Conservation (phyloP, 352 stramenopile genomes). For the Phytophthora kernoviae region DNA sequence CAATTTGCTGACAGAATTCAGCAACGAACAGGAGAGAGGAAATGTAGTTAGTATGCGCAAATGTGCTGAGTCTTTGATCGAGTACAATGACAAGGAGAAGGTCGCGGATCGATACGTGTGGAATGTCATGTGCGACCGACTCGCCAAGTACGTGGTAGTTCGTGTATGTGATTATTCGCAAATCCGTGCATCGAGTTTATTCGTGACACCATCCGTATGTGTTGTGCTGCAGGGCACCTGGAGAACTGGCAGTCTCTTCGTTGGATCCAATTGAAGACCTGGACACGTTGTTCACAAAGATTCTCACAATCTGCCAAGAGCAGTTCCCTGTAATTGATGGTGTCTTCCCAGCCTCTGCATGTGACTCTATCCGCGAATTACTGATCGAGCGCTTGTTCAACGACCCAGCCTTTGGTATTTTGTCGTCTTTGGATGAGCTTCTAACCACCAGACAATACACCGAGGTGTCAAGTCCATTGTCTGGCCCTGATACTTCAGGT, state of each 20-base stretch:
- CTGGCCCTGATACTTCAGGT: conserved; percentile 1
- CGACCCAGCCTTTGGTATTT: conserved; percentile 78
- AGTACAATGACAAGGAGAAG: conserved; percentile 86
- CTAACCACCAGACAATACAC: conserved; percentile 43
- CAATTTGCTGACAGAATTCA: conserved; percentile 75
- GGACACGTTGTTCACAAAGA: conserved; percentile 60
- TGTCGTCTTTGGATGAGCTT: conserved; percentile 76
- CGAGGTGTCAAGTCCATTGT: conserved; percentile 8
- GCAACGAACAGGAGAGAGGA: conserved; percentile 64
- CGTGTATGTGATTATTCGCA: not conserved
- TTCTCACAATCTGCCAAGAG: conserved; percentile 65
- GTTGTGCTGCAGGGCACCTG: conserved; percentile 21
- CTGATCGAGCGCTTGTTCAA: conserved; percentile 79
- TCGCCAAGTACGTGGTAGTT: conserved; percentile 45
- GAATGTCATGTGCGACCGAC: conserved; percentile 81
- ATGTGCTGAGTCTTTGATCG: conserved; percentile 73
- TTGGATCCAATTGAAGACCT: conserved; percentile 71
- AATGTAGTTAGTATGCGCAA: conserved; percentile 55
- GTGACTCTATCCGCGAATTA: conserved; percentile 60
- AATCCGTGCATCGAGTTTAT: not conserved
- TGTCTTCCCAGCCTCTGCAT: conserved; percentile 55
- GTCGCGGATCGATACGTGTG: conserved; percentile 83
- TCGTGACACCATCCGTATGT: not conserved
- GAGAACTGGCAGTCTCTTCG: conserved; percentile 26
- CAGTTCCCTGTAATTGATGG: conserved; percentile 70